phyloP scores from a whole-genome alignment of 2,329 filamentous ascomycete genomes.

The Aureobasidium leucospermi region DNA sequence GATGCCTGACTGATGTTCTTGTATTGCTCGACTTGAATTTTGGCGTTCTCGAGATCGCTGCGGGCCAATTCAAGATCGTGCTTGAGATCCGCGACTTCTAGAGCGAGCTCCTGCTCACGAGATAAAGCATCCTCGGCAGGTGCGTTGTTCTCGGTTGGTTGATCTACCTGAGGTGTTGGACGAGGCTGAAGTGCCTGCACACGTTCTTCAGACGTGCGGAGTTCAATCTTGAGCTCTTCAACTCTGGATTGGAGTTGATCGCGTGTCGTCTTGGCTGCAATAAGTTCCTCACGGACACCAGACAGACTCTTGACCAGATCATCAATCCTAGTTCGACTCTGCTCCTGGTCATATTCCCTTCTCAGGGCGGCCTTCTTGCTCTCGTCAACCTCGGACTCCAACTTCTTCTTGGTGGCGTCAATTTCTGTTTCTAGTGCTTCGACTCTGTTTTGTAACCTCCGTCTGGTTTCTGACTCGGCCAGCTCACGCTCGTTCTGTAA shows the following conservation, averaged over 20 bases:
- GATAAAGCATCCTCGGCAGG: conserved; percentile 45
- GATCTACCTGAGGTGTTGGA: conserved; percentile 55
- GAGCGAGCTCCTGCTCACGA: conserved; percentile 69
- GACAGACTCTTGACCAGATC: conserved; percentile 76
- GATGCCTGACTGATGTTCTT: conserved; percentile 78
- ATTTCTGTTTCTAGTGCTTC: conserved; percentile 77
- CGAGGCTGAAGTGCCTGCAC: conserved; percentile 74
- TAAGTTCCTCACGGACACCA: conserved; percentile 76
- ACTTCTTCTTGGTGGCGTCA: conserved; percentile 68
- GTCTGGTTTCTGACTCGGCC: conserved; percentile 70
- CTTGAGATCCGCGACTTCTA: conserved; percentile 79
- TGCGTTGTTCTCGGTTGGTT: conserved; percentile 25
- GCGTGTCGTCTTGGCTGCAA: conserved; percentile 75
- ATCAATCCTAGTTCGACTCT: conserved; percentile 85
- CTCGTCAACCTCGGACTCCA: conserved; percentile 76
- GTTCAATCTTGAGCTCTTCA: conserved; percentile 79
- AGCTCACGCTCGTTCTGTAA: conserved; percentile 89
- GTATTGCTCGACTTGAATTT: conserved; percentile 77
- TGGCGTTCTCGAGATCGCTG: conserved; percentile 72
- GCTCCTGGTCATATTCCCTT: conserved; percentile 83
- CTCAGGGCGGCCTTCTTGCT: conserved; percentile 73
- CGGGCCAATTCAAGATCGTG: conserved; percentile 76
- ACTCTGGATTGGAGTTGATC: conserved; percentile 86
- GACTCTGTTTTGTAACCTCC: conserved; percentile 69
- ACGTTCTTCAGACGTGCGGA: conserved; percentile 84